Base-by-base conservation (phyloP, 148 eudicot species). In the Fagopyrum esculentum region DNA sequence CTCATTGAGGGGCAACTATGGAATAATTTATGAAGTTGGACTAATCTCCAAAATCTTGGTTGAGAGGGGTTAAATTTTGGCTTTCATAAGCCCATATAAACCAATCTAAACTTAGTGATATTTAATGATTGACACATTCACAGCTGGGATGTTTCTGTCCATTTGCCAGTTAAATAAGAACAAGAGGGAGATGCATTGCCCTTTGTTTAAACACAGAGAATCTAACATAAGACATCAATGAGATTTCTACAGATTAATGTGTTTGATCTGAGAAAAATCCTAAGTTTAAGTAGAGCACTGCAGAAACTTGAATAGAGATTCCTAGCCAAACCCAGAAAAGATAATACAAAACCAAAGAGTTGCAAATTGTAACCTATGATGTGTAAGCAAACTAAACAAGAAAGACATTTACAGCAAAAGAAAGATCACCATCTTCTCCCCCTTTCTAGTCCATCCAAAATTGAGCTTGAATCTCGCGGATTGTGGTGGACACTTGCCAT, bases 391-490 rank as follows among this genome's bases (percentile, higher is more conserved):
- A 66, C 45, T 13, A 16, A 66, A 66, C 9, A 35, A 66, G 46
- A 66, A 66, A 66, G 47, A 46, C 16, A 40, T 66, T 35, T 66
- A 43, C n/a, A 74, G 13, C 15, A 12, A 50, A 51, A 29, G 16
- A 51, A 26, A 45, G 47, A 17, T 75, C 80, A 72, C 48, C 75
- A 50, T 76, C 88, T 85, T 79, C 80, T 76, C 48, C 90, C 87
- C 55, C 79, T 74, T 79, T 84, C 92, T 73, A 80, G 60, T 30
- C 76, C 83, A 80, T 79, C 78, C 40, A 84, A 72, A 46, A 68
- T 75, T 16, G 86, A 79, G 83, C 82, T 86, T 3, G 82, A 73
- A 66, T 66, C 71, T 9, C 71, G 56, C 78, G 82, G 44, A 75
- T 78, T 61, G 59, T 71, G 76, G 72, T 76, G 63, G 75, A 45